Percentiles rank a stretch among this genome's conserved stretches.
These are phyloP conservation scores for Clonostachys chloroleuca DNA, from an alignment of 2,329 filamentous ascomycete species.

Conservation along the genomic window DNA sequence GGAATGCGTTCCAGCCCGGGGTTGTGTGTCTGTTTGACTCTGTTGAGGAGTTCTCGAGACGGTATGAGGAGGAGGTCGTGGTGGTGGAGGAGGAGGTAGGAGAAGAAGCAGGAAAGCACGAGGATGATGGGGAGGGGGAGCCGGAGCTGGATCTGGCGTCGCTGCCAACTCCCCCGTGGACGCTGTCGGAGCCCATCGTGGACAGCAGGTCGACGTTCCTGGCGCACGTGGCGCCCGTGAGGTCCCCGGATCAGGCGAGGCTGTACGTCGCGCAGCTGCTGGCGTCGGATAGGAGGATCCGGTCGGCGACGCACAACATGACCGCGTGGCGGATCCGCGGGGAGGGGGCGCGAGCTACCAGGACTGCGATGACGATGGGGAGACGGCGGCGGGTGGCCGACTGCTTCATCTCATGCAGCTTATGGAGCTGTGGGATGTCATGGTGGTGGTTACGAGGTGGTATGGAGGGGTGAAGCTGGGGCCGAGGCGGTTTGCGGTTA, in stretches of 20 bases:
- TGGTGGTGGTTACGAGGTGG: slow-evolving; percentile 93
- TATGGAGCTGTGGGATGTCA: slow-evolving; percentile 89
- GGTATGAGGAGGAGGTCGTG: slow-evolving; percentile 22
- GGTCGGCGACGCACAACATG: slow-evolving; percentile 92
- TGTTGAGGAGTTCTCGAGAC: slow-evolving; percentile 66
- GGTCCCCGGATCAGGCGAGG: slow-evolving; percentile 66
- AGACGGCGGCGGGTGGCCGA: slow-evolving; percentile 83
- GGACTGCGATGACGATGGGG: slow-evolving; percentile 94
- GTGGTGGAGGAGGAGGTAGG: slow-evolving; percentile 10
- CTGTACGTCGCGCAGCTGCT: slow-evolving; percentile 71
- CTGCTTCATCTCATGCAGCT: slow-evolving; percentile 88
- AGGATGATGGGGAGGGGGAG: slow-evolving; percentile 5
- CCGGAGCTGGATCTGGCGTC: slow-evolving; percentile 12
- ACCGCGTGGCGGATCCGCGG: slow-evolving; percentile 84
- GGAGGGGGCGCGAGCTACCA: slow-evolving; percentile 52
- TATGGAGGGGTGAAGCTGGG: slow-evolving; percentile 90
- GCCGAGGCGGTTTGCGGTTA: slow-evolving; percentile 83
- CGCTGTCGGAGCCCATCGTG: slow-evolving; percentile 64
- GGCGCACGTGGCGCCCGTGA: slow-evolving; percentile 68
- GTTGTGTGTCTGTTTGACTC: slow-evolving; percentile 87
- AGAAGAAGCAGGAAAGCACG: slow-evolving; percentile 9
- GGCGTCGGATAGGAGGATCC: slow-evolving; percentile 76
- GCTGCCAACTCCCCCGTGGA: slow-evolving; percentile 56
- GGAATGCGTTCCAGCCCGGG: slow-evolving; percentile 64
- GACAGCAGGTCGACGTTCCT: slow-evolving; percentile 89